phyloP scores from a whole-genome alignment of 2,329 filamentous ascomycete species.

The Alternaria sp. region DNA sequence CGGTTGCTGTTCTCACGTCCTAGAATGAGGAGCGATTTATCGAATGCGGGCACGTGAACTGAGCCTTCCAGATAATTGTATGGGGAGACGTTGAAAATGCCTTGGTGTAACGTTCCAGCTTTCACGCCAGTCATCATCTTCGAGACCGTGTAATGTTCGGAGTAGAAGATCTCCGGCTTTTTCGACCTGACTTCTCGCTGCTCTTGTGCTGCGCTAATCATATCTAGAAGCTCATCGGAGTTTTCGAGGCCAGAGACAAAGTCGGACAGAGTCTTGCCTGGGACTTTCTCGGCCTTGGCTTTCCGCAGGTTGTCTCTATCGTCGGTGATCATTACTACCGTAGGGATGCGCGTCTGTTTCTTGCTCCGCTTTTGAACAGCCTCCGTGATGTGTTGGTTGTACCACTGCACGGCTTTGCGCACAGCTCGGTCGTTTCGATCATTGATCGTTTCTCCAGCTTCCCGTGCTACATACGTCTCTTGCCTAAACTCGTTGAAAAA shows the following conservation, averaged over 20 bases:
- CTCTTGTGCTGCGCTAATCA: slow-evolving; percentile 84
- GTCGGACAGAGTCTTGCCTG: slow-evolving; percentile 68
- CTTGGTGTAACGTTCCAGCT: slow-evolving; percentile 87
- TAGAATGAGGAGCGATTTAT: slow-evolving; percentile 84
- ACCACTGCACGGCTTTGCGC: slow-evolving; percentile 86
- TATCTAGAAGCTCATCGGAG: slow-evolving; percentile 84
- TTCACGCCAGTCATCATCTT: slow-evolving; percentile 95
- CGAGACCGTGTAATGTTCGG: slow-evolving; percentile 87
- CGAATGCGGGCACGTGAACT: slow-evolving; percentile 87
- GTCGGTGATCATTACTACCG: slow-evolving; percentile 92
- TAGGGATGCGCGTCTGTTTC: slow-evolving; percentile 66
- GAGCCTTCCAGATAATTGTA: slow-evolving; percentile 98
- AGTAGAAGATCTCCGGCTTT: slow-evolving; percentile 78
- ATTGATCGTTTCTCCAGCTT: slow-evolving; percentile 85
- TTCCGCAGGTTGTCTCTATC: slow-evolving; percentile 87
- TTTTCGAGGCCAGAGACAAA: slow-evolving; percentile 88
- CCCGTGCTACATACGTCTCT: slow-evolving; percentile 83
- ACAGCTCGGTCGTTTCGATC: slow-evolving; percentile 96
- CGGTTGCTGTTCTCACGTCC: slow-evolving; percentile 97
- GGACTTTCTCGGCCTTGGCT: slow-evolving; percentile 76
- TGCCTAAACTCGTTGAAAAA: slow-evolving; percentile 98
- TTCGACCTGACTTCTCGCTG: slow-evolving; percentile 68
- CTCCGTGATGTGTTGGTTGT: slow-evolving; percentile 77
- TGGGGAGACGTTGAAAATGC: slow-evolving; percentile 92
- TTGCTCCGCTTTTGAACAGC: slow-evolving; percentile 62